phyloP scores from a whole-genome alignment of 2,329 filamentous ascomycete genomes.

The Xylariaceae sp. region DNA sequence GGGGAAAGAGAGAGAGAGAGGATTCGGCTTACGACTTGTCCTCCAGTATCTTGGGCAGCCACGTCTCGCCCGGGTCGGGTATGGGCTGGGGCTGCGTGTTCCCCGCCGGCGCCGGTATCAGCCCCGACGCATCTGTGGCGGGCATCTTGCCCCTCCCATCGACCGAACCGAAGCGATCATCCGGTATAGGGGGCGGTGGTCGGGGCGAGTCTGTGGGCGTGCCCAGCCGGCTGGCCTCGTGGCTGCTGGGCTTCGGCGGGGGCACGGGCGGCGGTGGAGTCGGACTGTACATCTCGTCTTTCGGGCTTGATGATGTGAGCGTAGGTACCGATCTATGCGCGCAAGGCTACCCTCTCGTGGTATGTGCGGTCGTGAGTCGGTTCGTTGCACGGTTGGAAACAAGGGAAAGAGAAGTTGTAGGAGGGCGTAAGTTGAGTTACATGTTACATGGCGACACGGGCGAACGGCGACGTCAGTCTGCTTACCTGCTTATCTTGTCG shows the following conservation, averaged over 20 bases:
- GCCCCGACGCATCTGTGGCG: slow-evolving; percentile 20
- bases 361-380: too few species aligned
- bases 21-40: slow-evolving; percentile 63
- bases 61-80: slow-evolving; percentile 59
- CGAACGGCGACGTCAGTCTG: too few species aligned
- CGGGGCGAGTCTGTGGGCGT: slow-evolving; percentile 47
- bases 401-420: too few species aligned
- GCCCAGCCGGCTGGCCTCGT: slow-evolving; percentile 58
- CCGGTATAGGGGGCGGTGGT: slow-evolving; percentile 32
- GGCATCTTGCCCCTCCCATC: slow-evolving; percentile 14
- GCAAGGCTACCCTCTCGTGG: too few species aligned
- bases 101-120: slow-evolving; percentile 20
- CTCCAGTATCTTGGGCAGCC: slow-evolving; percentile 69
- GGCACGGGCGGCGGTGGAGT: slow-evolving; percentile 56
- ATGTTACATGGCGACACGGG: too few species aligned
- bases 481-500: too few species aligned
- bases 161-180: slow-evolving; percentile 17
- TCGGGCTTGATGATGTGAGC: too few species aligned
- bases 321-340: too few species aligned
- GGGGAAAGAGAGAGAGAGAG: slow-evolving; percentile 6
- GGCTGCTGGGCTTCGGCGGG: slow-evolving; percentile 64
- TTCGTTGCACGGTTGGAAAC: too few species aligned
- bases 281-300: slow-evolving; percentile 35
- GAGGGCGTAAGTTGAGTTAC: too few species aligned
- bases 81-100: slow-evolving; percentile 27